Base-by-base conservation (phyloP, 1,284 basidiomycete genomes). In the Rhodotorula sp. region DNA sequence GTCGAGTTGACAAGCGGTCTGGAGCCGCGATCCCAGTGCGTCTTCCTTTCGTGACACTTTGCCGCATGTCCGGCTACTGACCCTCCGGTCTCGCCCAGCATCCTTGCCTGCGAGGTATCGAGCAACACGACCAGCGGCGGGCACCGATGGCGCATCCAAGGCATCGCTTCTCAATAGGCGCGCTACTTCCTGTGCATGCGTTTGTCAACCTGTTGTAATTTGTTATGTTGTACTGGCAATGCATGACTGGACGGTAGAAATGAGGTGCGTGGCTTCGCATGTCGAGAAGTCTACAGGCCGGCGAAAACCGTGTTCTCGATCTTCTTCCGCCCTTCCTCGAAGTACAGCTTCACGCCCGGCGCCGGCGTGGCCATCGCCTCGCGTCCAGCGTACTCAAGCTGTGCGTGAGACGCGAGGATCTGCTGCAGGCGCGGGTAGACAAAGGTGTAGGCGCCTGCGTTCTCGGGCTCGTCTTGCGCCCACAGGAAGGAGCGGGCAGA, bases 381-480 rank as follows among this genome's bases (percentile, higher is more conserved):
- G 77, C 92, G 83, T 4, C 92, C 91, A 17, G 84, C 81, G 80
- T 89, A 93, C 73, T 70, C 74, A 13, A 89, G 53, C 71, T 79
- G 73, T 61, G 78, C 80, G 13, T 67, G 66, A 25, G 73, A 75
- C 23, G 78, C 64, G 77, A 91, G 80, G 45, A 91, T 85, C 25
- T 75, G 79, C 34, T 83, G 82, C 61, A 91, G 81, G 72, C 91
- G 83, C 7, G 84, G 83, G 57, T 81, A 81, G 56, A 92, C 88
- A 81, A 91, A 90, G 13, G 83, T 80, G 84, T 86, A 93, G 3
- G 89, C 87, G 3, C 92, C 92, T 81, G 94, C 92, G 79, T 95
- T 95, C 78, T 84, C 87, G 7, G 92, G 89, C 79, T 95, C 92
- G 78, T 95, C 93, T 80, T 95, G 92, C 23, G 91, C 84, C 88